Conservation (phyloP, 208 protist species). For the Porcisia deanei region DNA sequence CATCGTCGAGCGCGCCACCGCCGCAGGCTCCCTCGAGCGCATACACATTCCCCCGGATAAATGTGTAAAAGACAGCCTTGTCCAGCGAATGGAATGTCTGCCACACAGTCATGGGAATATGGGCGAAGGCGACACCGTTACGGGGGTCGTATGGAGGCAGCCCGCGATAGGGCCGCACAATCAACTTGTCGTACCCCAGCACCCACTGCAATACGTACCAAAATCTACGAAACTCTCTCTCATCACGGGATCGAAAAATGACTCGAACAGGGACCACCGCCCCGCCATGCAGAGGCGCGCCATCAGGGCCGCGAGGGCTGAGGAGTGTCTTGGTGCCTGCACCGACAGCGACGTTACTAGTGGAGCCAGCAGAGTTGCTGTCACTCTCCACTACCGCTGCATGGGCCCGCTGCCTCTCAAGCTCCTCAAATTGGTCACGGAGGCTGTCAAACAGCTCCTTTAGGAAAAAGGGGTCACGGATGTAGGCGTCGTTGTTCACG, state of each 20-base stretch:
- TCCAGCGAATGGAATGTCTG: conserved; percentile 51
- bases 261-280: conserved; percentile 18
- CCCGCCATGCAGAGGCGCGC: neutral
- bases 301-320: conserved; percentile 3
- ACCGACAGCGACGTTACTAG: neutral
- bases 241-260: conserved; percentile 41
- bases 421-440: conserved; percentile 51
- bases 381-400: conserved; percentile 15
- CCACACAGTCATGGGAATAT: conserved; percentile 55
- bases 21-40: conserved; percentile 6
- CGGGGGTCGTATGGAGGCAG: conserved; percentile 67
- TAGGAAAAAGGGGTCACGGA: conserved; percentile 56
- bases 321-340: conserved; percentile 15
- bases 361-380: neutral
- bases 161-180: conserved; percentile 44
- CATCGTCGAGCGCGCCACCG: too few relatives aligned
- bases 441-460: conserved; percentile 61
- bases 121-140: conserved; percentile 54
- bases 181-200: conserved; percentile 58
- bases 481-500: conserved; percentile 45
- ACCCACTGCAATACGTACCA: conserved; percentile 53
- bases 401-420: conserved; percentile 13
- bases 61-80: conserved; percentile 60
- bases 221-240: conserved; percentile 52
- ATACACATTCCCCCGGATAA: conserved; percentile 41